Evolutionary conservation across 2,329 filamentous ascomycete genomes (phyloP).

Genomic region (Grosmannia huntii): DNA sequence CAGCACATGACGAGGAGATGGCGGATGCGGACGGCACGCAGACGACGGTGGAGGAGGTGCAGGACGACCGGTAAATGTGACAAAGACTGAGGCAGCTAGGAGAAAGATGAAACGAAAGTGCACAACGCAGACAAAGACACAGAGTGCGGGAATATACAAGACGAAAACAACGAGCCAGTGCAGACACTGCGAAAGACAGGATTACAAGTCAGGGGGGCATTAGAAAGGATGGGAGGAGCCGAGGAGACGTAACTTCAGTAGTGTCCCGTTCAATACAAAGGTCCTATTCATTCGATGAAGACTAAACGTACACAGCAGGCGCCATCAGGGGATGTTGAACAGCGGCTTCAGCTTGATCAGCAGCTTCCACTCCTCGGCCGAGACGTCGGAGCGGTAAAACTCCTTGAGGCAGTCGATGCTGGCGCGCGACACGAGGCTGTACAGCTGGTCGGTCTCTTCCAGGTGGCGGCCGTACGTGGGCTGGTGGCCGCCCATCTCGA

Average conservation of each 20-base stretch:
- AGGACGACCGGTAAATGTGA: neutral
- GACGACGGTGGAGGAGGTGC: slow-evolving; percentile 10
- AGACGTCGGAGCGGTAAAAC: slow-evolving; percentile 79
- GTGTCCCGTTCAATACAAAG: neutral
- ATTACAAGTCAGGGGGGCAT: no score
- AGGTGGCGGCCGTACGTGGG: slow-evolving; percentile 90
- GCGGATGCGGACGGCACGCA: slow-evolving; percentile 40
- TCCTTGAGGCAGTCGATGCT: slow-evolving; percentile 95
- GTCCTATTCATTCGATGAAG: no score
- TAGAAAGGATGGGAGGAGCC: no score
- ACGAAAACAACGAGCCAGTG: neutral
- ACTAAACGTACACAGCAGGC: no score
- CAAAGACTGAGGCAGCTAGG: neutral
- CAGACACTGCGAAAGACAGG: no score
- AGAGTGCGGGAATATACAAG: neutral
- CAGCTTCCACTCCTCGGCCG: slow-evolving; percentile 85
- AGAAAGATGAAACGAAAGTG: neutral
- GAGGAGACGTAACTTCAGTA: neutral
- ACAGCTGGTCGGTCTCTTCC: slow-evolving; percentile 79
- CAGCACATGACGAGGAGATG: slow-evolving; percentile 44
- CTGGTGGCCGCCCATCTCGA: slow-evolving; percentile 85
- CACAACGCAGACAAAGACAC: neutral
- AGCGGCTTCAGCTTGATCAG: slow-evolving; percentile 91
- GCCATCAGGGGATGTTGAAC: slow-evolving; percentile 71
- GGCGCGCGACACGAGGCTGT: slow-evolving; percentile 73